Evolutionary conservation across 345 rosid species (phyloP), one percentile per base, ranked within the genome.

Genomic region (Fremontodendron californicum): DNA sequence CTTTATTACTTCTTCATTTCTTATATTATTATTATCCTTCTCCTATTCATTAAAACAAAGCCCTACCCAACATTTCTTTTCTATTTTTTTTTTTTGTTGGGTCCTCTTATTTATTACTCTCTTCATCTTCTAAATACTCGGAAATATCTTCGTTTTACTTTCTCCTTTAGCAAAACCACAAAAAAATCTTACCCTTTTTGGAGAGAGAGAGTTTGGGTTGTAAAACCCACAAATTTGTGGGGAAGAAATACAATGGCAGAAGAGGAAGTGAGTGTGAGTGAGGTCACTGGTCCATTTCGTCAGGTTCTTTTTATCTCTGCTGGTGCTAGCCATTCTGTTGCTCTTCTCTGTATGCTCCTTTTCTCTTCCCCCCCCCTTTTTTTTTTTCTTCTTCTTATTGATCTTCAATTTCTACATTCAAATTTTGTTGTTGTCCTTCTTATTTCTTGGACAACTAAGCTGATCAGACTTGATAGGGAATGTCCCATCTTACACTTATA

Each of bases 241-340:
- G 16, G 7, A 15, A 35, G 52, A 57, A 37, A 52, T 35, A 61
- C 60, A 9, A 91, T 89, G 96, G 88, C 85, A 35, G 87, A 84
- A 46, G 85, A 88, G 65, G 85, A 87, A 39, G 72, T 77, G 82
- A 65, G 40, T 23, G 67, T 63, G 76, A 71, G 76, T 67, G 90
- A 90, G 55, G 84, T 83, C 71, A 77, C 78, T 18, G 77, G 81
- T 85, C 87, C 93, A 0, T 71, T 82, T 75, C 93, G 86, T 79
- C 89, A 75, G 10, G 89, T 95, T 82, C 85, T 92, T 79, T 86
- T 95, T 76, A 84, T 93, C 82, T 95, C 99, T 64, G 97, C 99
- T 52, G 99, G 99, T 57, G 99, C 99, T 76, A 92, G 93, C 79
- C 97, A 95, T 81, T 95, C 99, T 65, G 91, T 93, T 54, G 98